phyloP scores from a whole-genome alignment of 805 yeast genomes.

The Yarrowia sp. region DNA sequence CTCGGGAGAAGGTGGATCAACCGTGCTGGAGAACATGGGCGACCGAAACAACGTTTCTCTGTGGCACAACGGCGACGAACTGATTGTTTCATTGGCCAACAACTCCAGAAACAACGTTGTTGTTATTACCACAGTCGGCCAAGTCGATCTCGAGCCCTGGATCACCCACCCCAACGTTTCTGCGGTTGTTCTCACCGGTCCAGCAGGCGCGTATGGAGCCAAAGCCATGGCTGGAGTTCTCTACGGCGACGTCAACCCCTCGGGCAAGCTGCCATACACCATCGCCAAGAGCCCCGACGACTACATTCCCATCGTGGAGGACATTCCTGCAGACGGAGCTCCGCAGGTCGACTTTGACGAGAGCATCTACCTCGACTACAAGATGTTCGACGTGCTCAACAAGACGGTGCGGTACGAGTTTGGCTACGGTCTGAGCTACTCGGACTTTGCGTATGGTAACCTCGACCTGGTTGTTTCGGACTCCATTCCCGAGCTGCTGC shows the following conservation, averaged over 20 bases:
- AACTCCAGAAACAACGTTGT: constrained; percentile 56
- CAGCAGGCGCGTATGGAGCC: constrained; percentile 57
- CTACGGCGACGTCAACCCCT: constrained; percentile 61
- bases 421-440: constrained; percentile 60
- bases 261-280: constrained; percentile 63
- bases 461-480: constrained; percentile 44
- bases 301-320: constrained; percentile 50
- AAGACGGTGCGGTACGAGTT: constrained; percentile 60
- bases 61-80: constrained; percentile 59
- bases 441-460: constrained; percentile 42
- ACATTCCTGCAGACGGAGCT: constrained; percentile 39
- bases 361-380: constrained; percentile 55
- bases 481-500: constrained; percentile 47
- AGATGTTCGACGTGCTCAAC: constrained; percentile 54
- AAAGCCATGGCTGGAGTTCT: constrained; percentile 56
- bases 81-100: constrained; percentile 50
- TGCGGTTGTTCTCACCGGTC: constrained; percentile 55
- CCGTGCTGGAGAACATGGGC: constrained; percentile 51
- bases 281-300: constrained; percentile 53
- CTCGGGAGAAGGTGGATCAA: constrained; percentile 53
- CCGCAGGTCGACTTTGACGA: constrained; percentile 42
- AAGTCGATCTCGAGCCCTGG: constrained; percentile 55
- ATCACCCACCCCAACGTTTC: constrained; percentile 58
- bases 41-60: constrained; percentile 53
- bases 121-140: constrained; percentile 58